Evolutionary conservation across 2,329 filamentous ascomycete genomes (phyloP).

Genomic region (Colletotrichum sp.): DNA sequence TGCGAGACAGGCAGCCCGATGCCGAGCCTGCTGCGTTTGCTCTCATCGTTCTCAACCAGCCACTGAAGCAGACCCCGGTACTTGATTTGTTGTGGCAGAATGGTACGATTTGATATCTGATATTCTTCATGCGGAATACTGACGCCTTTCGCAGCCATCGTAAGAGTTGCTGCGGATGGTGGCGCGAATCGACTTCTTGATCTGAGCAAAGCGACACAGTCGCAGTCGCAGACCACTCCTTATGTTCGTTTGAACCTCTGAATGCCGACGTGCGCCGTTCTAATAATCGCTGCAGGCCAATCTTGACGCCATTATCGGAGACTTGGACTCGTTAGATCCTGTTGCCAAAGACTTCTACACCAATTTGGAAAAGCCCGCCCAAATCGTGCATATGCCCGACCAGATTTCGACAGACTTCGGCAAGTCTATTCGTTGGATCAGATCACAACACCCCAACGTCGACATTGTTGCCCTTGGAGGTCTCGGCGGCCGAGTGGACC

Average conservation of each 20-base stretch:
- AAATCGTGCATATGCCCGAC: slow-evolving; percentile 74
- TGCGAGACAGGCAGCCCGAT: slow-evolving; percentile 31
- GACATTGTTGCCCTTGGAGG: slow-evolving; percentile 85
- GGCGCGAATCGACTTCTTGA: slow-evolving; percentile 79
- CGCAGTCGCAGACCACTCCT: background rate
- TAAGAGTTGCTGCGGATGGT: slow-evolving; percentile 85
- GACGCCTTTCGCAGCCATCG: slow-evolving; percentile 53
- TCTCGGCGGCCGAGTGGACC: slow-evolving; percentile 88
- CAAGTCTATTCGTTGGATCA: slow-evolving; percentile 74
- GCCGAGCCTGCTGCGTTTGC: slow-evolving; percentile 39
- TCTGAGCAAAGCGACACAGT: slow-evolving; percentile 25
- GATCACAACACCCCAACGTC: slow-evolving; percentile 37
- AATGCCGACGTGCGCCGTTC: background rate
- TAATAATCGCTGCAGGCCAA: slow-evolving; percentile 46
- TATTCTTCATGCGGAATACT: slow-evolving; percentile 12
- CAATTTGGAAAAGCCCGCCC: slow-evolving; percentile 50
- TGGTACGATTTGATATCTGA: slow-evolving; percentile 36
- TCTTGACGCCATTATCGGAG: slow-evolving; percentile 80
- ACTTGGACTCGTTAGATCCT: slow-evolving; percentile 81
- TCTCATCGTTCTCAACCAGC: slow-evolving; percentile 58
- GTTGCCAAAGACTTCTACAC: slow-evolving; percentile 71
- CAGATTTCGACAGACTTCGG: slow-evolving; percentile 91
- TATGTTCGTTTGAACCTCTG: background rate
- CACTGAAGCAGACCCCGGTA: slow-evolving; percentile 48
- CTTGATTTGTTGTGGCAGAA: slow-evolving; percentile 55